These are phyloP conservation scores for Lentinula raphanica DNA, from an alignment of 768 basidiomycete genomes.

Conservation along the genomic window DNA sequence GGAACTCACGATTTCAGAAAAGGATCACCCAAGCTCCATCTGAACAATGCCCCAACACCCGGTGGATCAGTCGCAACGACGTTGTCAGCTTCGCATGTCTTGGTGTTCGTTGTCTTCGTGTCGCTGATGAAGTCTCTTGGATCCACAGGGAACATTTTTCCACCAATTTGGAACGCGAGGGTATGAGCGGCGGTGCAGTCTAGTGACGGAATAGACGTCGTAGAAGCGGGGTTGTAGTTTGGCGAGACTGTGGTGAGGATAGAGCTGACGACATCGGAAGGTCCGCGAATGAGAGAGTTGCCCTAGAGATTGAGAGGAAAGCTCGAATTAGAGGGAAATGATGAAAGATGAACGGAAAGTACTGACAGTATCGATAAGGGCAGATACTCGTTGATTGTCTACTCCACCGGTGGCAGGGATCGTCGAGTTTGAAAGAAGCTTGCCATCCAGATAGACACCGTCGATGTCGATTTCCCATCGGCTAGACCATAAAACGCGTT, in stretches of 20 bases:
- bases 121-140: conserved; percentile 62
- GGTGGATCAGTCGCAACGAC: conserved; percentile 61
- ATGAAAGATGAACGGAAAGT: not conserved
- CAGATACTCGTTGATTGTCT: conserved; percentile 37
- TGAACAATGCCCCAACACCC: conserved; percentile 43
- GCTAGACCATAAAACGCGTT: conserved; percentile 9
- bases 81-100: conserved; percentile 48
- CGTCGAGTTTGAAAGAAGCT: conserved; percentile 45
- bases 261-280: conserved; percentile 53
- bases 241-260: conserved; percentile 37
- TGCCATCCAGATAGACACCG: conserved; percentile 59
- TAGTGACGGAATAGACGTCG: conserved; percentile 25
- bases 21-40: conserved; percentile 71
- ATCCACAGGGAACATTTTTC: conserved; percentile 62
- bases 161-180: conserved; percentile 60
- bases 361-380: conserved; percentile 25
- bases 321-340: not conserved
- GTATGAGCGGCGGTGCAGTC: conserved; percentile 52
- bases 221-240: conserved; percentile 22
- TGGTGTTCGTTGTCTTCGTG: conserved; percentile 25
- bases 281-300: conserved; percentile 68
- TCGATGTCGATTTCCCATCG: conserved; percentile 68
- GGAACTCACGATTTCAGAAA: conserved; percentile 63
- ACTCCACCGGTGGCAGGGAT: conserved; percentile 34
- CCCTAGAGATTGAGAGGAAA: conserved; percentile 47